Base-by-base conservation (phyloP, 2,329 filamentous ascomycete genomes). In the Achaetomium macrosporum region DNA sequence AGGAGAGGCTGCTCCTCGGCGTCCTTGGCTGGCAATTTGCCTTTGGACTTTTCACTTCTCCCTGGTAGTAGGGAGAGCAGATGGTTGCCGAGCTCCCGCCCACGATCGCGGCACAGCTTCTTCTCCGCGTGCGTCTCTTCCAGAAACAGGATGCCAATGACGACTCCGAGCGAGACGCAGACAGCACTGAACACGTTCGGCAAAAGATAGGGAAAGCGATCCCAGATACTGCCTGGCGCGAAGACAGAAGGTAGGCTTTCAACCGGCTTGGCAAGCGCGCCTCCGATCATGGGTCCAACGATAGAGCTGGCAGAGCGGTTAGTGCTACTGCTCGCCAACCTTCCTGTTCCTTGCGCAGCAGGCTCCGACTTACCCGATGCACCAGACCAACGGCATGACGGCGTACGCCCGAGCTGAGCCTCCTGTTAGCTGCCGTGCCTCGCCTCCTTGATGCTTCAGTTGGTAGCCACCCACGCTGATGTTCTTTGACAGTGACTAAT, bases 381-480 rank as follows among this genome's bases (percentile, higher is more conserved):
- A 96, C 93, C 93, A 99, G 25, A 97, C 89, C 67, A 96, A 90
- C 7, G 93, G 93, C 90, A 99, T 96, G 61, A 97, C 91, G 12
- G 92, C 90, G 72, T 95, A 99, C 46, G 92, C 93, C 63, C 89
- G 88, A 61, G 91, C 87, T 90, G 56, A 16, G 16, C 16, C 42
- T 44, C 13, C 36, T 30, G 51, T 60, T 25, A 59, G 55, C 25
- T 7, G 25, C 25, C 25, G 7, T 25, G 25, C 7, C 25, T 25
- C 37, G n/a, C 12, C n/a, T n/a, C 19, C 12, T 36, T 48, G 8
- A 5, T 57, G 53, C 46, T 20, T 59, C 39, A 29, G 39, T 39
- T 55, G 41, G 12, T n/a, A 42, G n/a, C 31, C 50, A 73, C 86
- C 71, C 71, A 90, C 87, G 87, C 69, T 97, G 91, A 68, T 97